These are phyloP conservation scores for Cubamyces lactineus DNA, from an alignment of 768 basidiomycete genomes.

Conservation along the genomic window DNA sequence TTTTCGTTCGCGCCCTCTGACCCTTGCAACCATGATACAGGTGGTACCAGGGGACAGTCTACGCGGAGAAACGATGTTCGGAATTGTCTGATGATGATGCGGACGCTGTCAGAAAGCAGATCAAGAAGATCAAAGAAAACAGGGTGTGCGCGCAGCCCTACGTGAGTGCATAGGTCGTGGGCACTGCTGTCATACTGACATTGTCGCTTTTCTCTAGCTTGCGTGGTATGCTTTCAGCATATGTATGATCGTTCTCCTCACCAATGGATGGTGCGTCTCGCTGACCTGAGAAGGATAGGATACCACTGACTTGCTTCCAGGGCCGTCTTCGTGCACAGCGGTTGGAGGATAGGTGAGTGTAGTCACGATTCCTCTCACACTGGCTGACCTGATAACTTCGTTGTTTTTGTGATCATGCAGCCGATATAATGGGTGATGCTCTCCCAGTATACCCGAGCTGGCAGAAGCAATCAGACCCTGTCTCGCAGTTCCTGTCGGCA, in stretches of 20 bases:
- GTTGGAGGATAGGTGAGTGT: conserved; percentile 30
- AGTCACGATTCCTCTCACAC: no score
- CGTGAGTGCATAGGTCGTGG: conserved; percentile 16
- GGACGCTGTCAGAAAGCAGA: conserved; percentile 17
- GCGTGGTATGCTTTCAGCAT: conserved; percentile 32
- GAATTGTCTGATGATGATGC: conserved; percentile 1
- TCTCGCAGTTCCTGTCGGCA: conserved; percentile 31
- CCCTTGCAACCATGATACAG: background rate
- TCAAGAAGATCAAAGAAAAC: conserved; percentile 28
- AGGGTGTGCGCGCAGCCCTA: conserved; percentile 33
- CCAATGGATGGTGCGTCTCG: conserved; percentile 31
- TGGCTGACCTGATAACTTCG: background rate
- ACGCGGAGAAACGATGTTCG: conserved; percentile 27
- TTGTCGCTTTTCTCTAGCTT: conserved; percentile 17
- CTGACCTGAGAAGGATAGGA: background rate
- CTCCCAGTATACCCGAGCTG: background rate
- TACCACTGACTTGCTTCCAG: conserved; percentile 1
- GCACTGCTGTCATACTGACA: background rate
- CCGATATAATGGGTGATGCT: conserved; percentile 19
- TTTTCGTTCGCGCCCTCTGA: background rate
- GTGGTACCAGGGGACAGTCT: conserved; percentile 32
- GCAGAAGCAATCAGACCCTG: conserved; percentile 11
- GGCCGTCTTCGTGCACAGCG: conserved; percentile 32
- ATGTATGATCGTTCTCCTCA: conserved; percentile 32
- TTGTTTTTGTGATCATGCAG: conserved; percentile 1